These are phyloP conservation scores for Auricularia auricula-judae DNA, from an alignment of 768 basidiomycete genomes.

Conservation along the genomic window DNA sequence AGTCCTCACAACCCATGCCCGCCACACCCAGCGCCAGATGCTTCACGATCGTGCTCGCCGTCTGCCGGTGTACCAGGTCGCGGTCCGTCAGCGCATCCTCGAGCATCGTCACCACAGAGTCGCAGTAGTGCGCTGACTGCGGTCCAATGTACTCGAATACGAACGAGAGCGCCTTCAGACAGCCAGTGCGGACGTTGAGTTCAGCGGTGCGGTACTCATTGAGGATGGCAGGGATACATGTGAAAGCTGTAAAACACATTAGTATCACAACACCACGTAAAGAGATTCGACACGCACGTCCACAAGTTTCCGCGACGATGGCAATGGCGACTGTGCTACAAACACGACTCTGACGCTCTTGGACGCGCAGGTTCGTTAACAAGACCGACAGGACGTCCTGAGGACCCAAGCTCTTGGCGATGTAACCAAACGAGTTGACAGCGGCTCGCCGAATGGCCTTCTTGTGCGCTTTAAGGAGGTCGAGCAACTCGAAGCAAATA, in stretches of 20 bases:
- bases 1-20: conserved; percentile 95
- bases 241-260: conserved; percentile 53
- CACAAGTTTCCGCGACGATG: conserved; percentile 89
- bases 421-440: conserved; percentile 99
- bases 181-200: conserved; percentile 96
- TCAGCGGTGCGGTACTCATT: conserved; percentile 99
- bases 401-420: conserved; percentile 97
- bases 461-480: conserved; percentile 97
- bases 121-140: conserved; percentile 92
- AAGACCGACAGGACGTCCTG: conserved; percentile 95
- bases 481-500: conserved; percentile 96
- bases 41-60: conserved; percentile 96
- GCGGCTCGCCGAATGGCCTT: conserved; percentile 97
- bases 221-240: conserved; percentile 95
- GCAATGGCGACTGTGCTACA: conserved; percentile 98
- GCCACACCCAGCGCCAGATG: conserved; percentile 95
- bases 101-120: conserved; percentile 95
- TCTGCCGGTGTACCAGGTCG: conserved; percentile 96
- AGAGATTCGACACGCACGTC: conserved; percentile 30
- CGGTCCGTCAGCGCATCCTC: conserved; percentile 98
- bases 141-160: conserved; percentile 98
- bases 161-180: conserved; percentile 96
- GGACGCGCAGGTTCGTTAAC: conserved; percentile 91
- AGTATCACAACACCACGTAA: background rate
- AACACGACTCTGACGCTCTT: conserved; percentile 97